These are phyloP conservation scores for Intubia oerlemansii DNA, from an alignment of 2,329 filamentous ascomycete species.

Conservation along the genomic window DNA sequence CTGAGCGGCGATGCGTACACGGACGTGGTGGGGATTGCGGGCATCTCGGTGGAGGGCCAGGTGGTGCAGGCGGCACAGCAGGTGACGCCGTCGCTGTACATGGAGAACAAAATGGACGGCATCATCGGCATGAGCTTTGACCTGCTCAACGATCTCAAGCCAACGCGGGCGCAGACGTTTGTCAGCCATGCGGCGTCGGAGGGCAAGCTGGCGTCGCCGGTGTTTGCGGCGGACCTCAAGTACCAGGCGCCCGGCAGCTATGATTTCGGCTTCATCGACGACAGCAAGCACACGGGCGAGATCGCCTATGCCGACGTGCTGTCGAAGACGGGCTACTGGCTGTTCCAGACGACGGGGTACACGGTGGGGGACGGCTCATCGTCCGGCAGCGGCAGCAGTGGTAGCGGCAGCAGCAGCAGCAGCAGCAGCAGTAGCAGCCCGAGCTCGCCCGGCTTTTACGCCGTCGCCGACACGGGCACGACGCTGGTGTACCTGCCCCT, in stretches of 20 bases:
- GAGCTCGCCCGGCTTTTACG: conserved; percentile 27
- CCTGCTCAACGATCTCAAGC: conserved; percentile 13
- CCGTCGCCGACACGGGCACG: conserved; percentile 23
- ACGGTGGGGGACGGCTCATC: too few species aligned
- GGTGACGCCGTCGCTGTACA: conserved; percentile 11
- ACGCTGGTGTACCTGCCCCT: conserved; percentile 18
- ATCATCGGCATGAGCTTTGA: conserved; percentile 12
- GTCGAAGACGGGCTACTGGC: conserved; percentile 31
- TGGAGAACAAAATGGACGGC: conserved; percentile 9
- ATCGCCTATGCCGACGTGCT: conserved; percentile 29
- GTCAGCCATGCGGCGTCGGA: too few species aligned
- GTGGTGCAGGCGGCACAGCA: conserved; percentile 12
- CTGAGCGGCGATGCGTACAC: conserved; percentile 14
- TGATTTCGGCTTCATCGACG: conserved; percentile 35
- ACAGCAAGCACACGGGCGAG: conserved; percentile 27
- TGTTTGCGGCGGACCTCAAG: conserved; percentile 31
- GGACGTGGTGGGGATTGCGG: conserved; percentile 13
- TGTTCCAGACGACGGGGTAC: conserved; percentile 27
- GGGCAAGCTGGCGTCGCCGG: too few species aligned
- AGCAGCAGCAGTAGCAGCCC: too few species aligned
- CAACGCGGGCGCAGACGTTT: too few species aligned
- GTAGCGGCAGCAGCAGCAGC: too few species aligned
- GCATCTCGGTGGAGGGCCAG: conserved; percentile 11
- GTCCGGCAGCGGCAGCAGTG: conserved; percentile 21
- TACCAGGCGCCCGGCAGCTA: conserved; percentile 15